Conservation (phyloP, 495 filamentous ascomycete genomes). For the Lasiosphaeriaceae sp. region DNA sequence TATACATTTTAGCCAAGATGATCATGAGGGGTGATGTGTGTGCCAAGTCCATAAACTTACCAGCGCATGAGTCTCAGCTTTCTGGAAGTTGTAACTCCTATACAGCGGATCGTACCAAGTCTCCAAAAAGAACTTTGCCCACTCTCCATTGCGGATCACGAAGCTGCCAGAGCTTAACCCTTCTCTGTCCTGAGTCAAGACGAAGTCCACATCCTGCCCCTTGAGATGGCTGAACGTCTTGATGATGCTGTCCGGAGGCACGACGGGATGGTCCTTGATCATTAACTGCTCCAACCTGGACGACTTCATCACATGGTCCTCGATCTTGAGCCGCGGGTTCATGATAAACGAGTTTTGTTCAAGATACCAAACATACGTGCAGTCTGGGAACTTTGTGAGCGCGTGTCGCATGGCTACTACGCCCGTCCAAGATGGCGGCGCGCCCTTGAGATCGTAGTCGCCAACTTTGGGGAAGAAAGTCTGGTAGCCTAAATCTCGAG, state of each 20-base stretch:
- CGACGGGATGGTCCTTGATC: conserved; percentile 79
- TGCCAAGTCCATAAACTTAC: conserved; percentile 47
- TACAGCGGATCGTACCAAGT: conserved; percentile 96
- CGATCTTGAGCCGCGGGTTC: conserved; percentile 67
- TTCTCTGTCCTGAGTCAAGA: conserved; percentile 79
- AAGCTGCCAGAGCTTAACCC: conserved; percentile 76
- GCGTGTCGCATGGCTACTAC: conserved; percentile 89
- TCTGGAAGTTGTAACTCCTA: conserved; percentile 90
- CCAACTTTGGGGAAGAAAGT: conserved; percentile 72
- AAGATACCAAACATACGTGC: conserved; percentile 79
- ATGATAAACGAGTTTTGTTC: conserved; percentile 83
- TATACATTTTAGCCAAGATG: background rate
- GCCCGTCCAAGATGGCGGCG: conserved; percentile 69
- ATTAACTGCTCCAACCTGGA: conserved; percentile 70
- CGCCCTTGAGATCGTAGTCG: conserved; percentile 70
- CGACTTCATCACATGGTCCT: conserved; percentile 64
- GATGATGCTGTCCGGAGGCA: conserved; percentile 94
- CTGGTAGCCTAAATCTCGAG: conserved; percentile 66
- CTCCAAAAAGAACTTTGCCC: conserved; percentile 89
- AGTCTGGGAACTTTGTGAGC: conserved; percentile 69
- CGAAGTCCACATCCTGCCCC: conserved; percentile 72
- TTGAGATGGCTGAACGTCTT: conserved; percentile 83
- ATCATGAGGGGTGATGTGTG: background rate
- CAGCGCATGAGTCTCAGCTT: conserved; percentile 87
- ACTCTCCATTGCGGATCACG: conserved; percentile 77